phyloP scores from a whole-genome alignment of 495 filamentous ascomycete species.

The Bacidia rubella region DNA sequence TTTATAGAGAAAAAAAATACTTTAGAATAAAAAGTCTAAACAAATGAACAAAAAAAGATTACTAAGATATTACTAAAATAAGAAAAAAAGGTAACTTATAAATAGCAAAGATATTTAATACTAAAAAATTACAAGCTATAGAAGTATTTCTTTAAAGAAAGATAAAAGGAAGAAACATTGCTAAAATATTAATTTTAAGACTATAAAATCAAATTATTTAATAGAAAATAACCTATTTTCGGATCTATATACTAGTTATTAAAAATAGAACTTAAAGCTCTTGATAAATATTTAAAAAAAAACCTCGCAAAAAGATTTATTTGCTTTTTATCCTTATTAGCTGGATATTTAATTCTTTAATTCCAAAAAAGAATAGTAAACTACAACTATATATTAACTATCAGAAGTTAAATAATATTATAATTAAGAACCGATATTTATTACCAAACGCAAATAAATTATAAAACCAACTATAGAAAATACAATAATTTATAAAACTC shows the following conservation, averaged over 20 bases:
- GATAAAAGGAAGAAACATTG: background rate
- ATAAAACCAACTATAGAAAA: background rate
- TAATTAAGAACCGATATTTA: background rate
- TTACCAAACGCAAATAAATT: background rate
- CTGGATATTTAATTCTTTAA: background rate
- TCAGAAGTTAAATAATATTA: constrained; percentile 1
- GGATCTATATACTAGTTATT: constrained; percentile 4
- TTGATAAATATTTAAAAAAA: constrained; percentile 4
- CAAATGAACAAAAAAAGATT: too few relatives aligned
- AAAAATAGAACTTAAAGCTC: constrained; percentile 5
- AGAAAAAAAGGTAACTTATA: too few relatives aligned
- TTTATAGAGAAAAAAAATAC: background rate
- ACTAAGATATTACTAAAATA: too few relatives aligned
- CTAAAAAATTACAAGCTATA: background rate
- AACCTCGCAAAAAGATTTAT: constrained; percentile 5
- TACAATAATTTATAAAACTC: constrained; percentile 1
- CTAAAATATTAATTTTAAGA: background rate
- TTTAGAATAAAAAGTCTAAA: background rate
- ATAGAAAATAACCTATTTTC: background rate
- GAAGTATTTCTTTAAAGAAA: constrained; percentile 1
- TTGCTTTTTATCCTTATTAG: background rate
- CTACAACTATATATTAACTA: constrained; percentile 5
- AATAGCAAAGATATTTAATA: too few relatives aligned
- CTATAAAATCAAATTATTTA: constrained; percentile 3
- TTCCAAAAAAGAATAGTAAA: background rate